phyloP scores from a whole-genome alignment of 1,139 yeast genomes.

The Geotrichum siamense region DNA sequence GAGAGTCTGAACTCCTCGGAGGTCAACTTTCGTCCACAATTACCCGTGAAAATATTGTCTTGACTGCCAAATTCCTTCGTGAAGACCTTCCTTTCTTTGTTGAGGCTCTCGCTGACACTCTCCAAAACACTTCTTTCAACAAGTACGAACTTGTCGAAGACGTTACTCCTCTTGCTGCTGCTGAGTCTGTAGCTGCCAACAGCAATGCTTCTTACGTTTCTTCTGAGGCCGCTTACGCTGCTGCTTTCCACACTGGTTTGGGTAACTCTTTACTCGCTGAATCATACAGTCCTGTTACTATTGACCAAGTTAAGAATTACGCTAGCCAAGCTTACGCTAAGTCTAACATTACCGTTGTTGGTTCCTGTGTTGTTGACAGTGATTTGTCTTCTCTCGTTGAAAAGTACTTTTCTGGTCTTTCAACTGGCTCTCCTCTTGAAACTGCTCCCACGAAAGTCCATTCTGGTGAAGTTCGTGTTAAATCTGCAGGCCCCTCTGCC shows the following conservation, averaged over 20 bases:
- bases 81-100: conserved; percentile 90
- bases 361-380: conserved; percentile 63
- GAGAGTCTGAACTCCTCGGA: conserved; percentile 93
- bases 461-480: conserved; percentile 71
- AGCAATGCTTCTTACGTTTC: conserved; percentile 53
- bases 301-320: conserved; percentile 60
- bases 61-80: conserved; percentile 75
- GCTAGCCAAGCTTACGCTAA: conserved; percentile 65
- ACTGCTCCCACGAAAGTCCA: conserved; percentile 42
- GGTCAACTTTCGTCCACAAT: conserved; percentile 65
- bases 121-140: conserved; percentile 65
- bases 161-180: conserved; percentile 68
- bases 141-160: conserved; percentile 71
- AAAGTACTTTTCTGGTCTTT: conserved; percentile 57
- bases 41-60: conserved; percentile 77
- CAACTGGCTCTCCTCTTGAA: conserved; percentile 48
- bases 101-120: conserved; percentile 72
- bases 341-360: conserved; percentile 64
- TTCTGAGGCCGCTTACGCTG: conserved; percentile 69
- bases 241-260: conserved; percentile 80
- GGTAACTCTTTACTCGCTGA: conserved; percentile 79
- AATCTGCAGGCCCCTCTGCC: conserved; percentile 57
- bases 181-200: conserved; percentile 44
- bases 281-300: conserved; percentile 49
- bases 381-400: conserved; percentile 64